Evolutionary conservation across 495 filamentous ascomycete genomes (phyloP), one percentile per base, ranked within the genome.

Genomic region (Lentithecium fluviatile): DNA sequence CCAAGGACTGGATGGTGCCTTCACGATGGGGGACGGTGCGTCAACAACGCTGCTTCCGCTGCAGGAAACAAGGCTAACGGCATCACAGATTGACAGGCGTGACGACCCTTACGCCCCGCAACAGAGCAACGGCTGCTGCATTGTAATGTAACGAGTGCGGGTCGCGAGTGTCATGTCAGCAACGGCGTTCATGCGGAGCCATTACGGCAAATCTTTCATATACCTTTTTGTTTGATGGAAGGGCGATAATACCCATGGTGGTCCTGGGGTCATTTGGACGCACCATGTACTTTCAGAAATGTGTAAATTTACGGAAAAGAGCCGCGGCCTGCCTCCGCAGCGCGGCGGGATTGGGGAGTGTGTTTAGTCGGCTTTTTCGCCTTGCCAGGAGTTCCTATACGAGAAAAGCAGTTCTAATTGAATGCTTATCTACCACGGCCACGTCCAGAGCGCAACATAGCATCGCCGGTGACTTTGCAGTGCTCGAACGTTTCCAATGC

Each of bases 1-100:
- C 94, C 65, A 89, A 90, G 76, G 94, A 98, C 73, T 97, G 92
- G 74, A 98, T 98, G 94, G 94, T 98, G 64, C 94, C 94, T 52
- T 92, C 88, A 49, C 86, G 95, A 72, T 97, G 95, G 94, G 94
- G 95, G 61, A 81, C 84, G 62, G 91, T 97, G 81, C 74, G 86
- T 67, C 59, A 24, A 15, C 42, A 10, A 32, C 20, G n/a, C 46
- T 51, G 48, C 60, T 29, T 24, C 19, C 10, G 29, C 45, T 13
- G 32, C 53, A 17, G 43, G 10, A 29, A 6, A 55, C 43, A 60
- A 62, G 50, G 49, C 62, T 71, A 46, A 68, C 48, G 45, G 51
- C 64, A 26, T 26, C 10, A 1, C 70, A 89, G 87, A 83, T 89
- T 60, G 89, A 93, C 69, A 92, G 89, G 80, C 84, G 86, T 68